Base-by-base conservation (phyloP, 129 eudicot genomes). In the Pulicaria dysenterica region DNA sequence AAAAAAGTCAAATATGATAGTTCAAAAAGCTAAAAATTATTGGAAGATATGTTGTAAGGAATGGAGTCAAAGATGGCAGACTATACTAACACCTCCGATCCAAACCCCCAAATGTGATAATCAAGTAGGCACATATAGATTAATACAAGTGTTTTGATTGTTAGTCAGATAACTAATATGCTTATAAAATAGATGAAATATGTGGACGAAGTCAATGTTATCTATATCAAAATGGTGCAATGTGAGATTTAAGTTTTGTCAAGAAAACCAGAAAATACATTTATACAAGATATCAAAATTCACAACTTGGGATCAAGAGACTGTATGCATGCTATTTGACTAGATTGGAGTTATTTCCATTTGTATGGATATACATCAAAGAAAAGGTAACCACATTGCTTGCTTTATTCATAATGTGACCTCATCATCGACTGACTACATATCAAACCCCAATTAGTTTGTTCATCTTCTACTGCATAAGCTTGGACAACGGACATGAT, bases 341-440 rank as follows among this genome's bases (percentile, higher is more conserved):
- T 58, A 1, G 10, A 1, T 57, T 57, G 5, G n/a, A n/a, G n/a
- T n/a, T n/a, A n/a, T n/a, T 24, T 57, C 4, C 63, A 46, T 2
- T 46, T n/a, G 51, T n/a, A 46, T 46, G 2, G 51, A 46, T 8
- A 46, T n/a, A 4, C 51, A 9, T 46, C n/a, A 2, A 9, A 46
- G 11, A 46, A 46, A 46, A 46, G 51, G 13, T 46, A 46, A 46
- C 51, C 51, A 46, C 63, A 24, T 57, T 57, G 14, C 63, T 24
- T 6, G 14, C 41, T 24, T 57, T 14, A 16, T 55, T n/a, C 34
- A 3, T 16, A 17, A 55, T 17, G 19, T 6, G n/a, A 8, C n/a
- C 61, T 58, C 42, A 13, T 36, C 64, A 58, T 58, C 17, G 4
- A 37, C 43, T 59, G 9, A 37, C 43, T 59, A 59, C 65, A 59